phyloP scores from a whole-genome alignment of 2,329 filamentous ascomycete species.

The Teratosphaeria nubilosa region DNA sequence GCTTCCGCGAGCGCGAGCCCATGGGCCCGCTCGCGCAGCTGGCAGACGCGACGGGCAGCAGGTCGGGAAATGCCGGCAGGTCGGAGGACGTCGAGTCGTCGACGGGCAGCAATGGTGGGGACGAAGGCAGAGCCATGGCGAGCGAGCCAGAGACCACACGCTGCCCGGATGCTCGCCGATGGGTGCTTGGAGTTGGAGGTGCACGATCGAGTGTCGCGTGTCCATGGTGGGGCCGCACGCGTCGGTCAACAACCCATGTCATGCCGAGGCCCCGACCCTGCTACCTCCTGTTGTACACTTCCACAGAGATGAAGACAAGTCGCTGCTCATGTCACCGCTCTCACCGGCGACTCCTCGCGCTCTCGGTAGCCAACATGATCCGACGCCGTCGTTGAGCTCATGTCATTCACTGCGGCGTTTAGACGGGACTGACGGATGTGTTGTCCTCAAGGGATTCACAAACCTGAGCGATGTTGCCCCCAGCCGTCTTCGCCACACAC shows the following conservation, averaged over 20 bases:
- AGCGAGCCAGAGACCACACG: background rate
- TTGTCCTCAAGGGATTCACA: too few species aligned
- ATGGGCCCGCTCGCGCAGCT: slow-evolving; percentile 3
- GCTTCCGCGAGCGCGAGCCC: slow-evolving; percentile 15
- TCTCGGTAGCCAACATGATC: too few species aligned
- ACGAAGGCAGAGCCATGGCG: slow-evolving; percentile 24
- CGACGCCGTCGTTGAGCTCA: too few species aligned
- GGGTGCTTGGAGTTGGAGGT: background rate
- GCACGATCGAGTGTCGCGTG: background rate
- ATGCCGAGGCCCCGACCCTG: background rate
- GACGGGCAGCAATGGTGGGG: slow-evolving; percentile 19
- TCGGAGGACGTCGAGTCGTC: background rate
- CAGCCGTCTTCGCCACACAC: too few species aligned
- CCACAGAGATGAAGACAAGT: too few species aligned
- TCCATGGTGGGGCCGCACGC: background rate
- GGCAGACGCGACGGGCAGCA: slow-evolving; percentile 9
- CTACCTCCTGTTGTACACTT: too few species aligned
- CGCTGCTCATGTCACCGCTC: too few species aligned
- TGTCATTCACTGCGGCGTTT: too few species aligned
- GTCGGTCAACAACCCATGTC: background rate
- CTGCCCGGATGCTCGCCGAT: background rate
- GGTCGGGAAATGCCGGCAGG: slow-evolving; percentile 13
- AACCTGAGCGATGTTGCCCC: too few species aligned
- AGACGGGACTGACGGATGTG: too few species aligned
- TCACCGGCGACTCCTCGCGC: too few species aligned